Percentiles rank a stretch among this genome's conserved stretches.
Conservation (phyloP, 306 rosid species). For the Vigna trinervia region DNA sequence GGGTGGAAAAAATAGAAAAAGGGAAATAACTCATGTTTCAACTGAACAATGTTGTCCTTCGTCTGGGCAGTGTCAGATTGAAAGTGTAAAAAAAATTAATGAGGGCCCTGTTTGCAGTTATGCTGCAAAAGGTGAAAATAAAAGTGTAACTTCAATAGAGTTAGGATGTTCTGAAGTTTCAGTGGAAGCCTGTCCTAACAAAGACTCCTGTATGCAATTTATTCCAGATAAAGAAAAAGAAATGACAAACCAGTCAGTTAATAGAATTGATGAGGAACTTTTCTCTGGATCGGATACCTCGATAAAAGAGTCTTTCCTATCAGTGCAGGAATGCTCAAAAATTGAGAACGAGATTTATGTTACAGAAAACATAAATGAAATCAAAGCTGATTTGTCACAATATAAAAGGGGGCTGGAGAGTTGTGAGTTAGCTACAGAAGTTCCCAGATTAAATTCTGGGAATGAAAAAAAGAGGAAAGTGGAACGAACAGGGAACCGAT, state of each 20-base stretch:
- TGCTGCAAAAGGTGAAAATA: conserved; percentile 45
- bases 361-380: conserved; percentile 34
- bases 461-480: conserved; percentile 63
- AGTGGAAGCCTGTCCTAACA: conserved; percentile 45
- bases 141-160: conserved; percentile 33
- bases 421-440: conserved; percentile 44
- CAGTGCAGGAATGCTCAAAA: conserved; percentile 53
- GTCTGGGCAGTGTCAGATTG: conserved; percentile 44
- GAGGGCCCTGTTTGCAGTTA: conserved; percentile 46
- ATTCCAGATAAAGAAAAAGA: conserved; percentile 41
- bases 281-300: conserved; percentile 37
- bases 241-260: conserved; percentile 38
- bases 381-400: conserved; percentile 50
- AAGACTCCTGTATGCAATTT: conserved; percentile 43
- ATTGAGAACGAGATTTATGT: conserved; percentile 43
- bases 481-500: conserved; percentile 49
- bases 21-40: conserved; percentile 48
- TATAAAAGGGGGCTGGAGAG: conserved; percentile 50
- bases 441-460: conserved; percentile 43
- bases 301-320: conserved; percentile 36
- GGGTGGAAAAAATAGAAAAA: conserved; percentile 28
- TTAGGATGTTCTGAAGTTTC: conserved; percentile 46
- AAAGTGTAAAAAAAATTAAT: conserved; percentile 38
- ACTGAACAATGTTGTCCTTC: conserved; percentile 47
- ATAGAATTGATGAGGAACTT: conserved; percentile 46